Base-by-base conservation (phyloP, 768 basidiomycete genomes). In the Filobasidium floriforme region DNA sequence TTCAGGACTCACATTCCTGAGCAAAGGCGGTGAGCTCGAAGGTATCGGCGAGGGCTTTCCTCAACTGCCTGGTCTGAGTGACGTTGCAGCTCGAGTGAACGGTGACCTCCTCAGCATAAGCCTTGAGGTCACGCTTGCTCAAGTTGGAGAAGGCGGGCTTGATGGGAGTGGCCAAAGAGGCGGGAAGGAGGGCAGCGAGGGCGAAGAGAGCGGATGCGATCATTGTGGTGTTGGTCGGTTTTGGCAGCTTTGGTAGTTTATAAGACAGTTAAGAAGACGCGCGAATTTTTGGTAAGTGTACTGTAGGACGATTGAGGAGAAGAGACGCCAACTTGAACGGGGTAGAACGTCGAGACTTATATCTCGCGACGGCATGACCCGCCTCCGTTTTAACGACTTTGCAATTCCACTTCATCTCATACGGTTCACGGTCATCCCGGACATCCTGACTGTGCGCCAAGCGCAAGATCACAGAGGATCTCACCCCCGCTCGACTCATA, bases 11-110 rank as follows among this genome's bases (percentile, higher is more conserved):
- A 57, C 54, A 44, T 49, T 68, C 62, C 41, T 72, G 55, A 28
- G 73, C 73, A 52, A 72, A 68, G 12, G 66, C 55, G 37, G 69
- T 67, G 57, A 75, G 63, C 29, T 72, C 71, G 29, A 41, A 73
- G 1, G 71, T 71, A 60, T 75, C 74, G 28, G 68, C 67, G 19
- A 75, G 63, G 62, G 69, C 74, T 29, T 71, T 63, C 59, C 64
- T 60, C 51, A 75, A 70, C 63, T 72, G 70, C 19, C 73, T 70
- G 22, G 69, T 41, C 44, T 75, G 71, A 15, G 74, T 75, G 26
- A 68, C 62, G 60, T 75, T 75, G 63, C 74, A 75, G 7, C 63
- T 66, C 44, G 70, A 65, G 68, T 75, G 74, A 62, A 75, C 72
- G 41, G 54, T 65, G 49, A 75, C 61, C 46, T 71, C 70, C 5